phyloP scores from a whole-genome alignment of 306 rosid genomes.

The Dalbergia cultrata region DNA sequence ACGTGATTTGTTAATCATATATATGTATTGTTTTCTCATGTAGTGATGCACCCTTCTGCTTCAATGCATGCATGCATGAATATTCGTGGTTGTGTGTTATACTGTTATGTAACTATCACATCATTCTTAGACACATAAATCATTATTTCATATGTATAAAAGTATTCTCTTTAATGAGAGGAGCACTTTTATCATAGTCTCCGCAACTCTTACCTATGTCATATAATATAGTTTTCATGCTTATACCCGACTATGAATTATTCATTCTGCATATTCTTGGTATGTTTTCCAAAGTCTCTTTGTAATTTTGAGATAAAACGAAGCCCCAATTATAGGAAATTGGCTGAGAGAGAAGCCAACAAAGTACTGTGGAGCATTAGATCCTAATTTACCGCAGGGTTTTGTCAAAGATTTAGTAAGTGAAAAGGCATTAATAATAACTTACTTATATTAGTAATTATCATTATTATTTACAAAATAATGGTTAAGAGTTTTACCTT shows the following conservation, averaged over 20 bases:
- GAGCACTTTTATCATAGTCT: no score
- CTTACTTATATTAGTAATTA: no score
- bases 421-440: slow-evolving; percentile 3
- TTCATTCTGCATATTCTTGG: not conserved
- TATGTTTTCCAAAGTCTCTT: not conserved
- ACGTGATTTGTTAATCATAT: slow-evolving; percentile 35
- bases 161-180: no score
- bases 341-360: not conserved
- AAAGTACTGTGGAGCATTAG: not conserved
- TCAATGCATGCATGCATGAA: slow-evolving; percentile 38
- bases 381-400: slow-evolving; percentile 22
- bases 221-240: no score
- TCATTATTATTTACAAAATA: no score
- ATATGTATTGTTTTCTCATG: no score
- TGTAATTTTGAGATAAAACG: not conserved
- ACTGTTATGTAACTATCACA: no score
- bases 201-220: no score
- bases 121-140: no score
- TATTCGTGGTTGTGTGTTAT: not conserved
- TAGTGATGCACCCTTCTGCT: not conserved
- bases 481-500: not conserved
- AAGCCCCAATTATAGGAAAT: not conserved
- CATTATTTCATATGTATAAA: no score
- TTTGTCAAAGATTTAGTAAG: not conserved
- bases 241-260: no score